phyloP scores from a whole-genome alignment of 306 rosid species.

The Casuarina cunninghamiana region DNA sequence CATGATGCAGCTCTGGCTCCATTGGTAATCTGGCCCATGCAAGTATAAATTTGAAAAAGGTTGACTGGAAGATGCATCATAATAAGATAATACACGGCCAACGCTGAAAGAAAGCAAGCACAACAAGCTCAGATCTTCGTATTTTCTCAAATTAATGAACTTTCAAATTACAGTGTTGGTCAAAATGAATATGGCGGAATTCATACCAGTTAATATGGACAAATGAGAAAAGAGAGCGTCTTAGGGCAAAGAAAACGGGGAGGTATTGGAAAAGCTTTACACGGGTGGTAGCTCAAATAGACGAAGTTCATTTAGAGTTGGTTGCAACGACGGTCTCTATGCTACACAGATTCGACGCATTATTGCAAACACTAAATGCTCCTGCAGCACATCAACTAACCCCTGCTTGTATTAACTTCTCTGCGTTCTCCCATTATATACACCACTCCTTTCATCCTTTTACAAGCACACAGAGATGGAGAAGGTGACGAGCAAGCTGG shows the following conservation, averaged over 20 bases:
- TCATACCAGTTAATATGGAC: no score
- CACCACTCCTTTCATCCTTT: constrained; percentile 17
- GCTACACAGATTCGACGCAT: constrained; percentile 18
- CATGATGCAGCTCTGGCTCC: not conserved
- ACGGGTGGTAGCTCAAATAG: not conserved
- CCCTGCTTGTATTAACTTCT: constrained; percentile 72
- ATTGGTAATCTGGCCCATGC: not conserved
- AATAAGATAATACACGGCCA: no score
- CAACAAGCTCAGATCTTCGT: no score
- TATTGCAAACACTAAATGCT: constrained; percentile 59
- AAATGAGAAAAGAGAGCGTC: no score
- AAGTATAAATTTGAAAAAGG: not conserved
- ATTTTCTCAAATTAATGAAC: no score
- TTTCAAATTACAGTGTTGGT: no score
- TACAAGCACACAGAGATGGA: constrained; percentile 38
- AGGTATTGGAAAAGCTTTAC: no score
- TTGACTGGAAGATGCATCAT: no score
- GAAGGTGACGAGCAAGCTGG: constrained; percentile 36
- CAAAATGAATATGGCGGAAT: no score
- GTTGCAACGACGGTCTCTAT: not conserved
- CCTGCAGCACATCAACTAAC: constrained; percentile 73
- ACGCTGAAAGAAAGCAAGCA: no score
- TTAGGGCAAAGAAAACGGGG: no score
- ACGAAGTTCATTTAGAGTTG: constrained; percentile 6
- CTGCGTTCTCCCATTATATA: constrained; percentile 46